phyloP scores from a whole-genome alignment of 176 grass and related monocot species.

The Themeda triandra region DNA sequence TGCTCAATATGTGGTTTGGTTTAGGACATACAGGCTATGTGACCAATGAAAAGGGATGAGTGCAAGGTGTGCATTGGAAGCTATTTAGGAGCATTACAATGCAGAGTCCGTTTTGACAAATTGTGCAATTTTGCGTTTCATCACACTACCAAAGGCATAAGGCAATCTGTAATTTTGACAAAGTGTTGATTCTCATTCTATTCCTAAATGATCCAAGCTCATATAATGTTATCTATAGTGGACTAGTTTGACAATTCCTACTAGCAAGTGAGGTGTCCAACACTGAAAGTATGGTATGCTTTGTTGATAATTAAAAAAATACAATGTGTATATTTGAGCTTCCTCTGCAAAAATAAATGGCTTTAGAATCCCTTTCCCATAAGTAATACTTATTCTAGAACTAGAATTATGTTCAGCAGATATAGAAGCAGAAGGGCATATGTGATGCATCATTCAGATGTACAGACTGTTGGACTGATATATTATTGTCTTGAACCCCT shows the following conservation, averaged over 20 bases:
- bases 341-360: neutral
- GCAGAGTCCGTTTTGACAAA: neutral
- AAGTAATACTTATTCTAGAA: neutral
- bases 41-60: neutral
- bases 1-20: neutral
- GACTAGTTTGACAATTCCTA: neutral
- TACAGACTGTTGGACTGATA: neutral
- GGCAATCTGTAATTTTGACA: neutral
- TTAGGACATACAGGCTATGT: neutral
- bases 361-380: neutral
- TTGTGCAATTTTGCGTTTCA: neutral
- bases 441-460: neutral
- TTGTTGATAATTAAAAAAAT: neutral
- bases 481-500: neutral
- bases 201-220: neutral
- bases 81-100: neutral
- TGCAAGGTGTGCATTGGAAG: neutral
- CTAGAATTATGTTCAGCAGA: neutral
- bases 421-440: neutral
- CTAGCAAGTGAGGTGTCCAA: neutral
- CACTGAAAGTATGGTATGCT: neutral
- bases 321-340: neutral
- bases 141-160: neutral
- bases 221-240: neutral
- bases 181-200: neutral